Percentiles rank a stretch among this genome's conserved stretches.
Evolutionary conservation across 2,329 filamentous ascomycete genomes (phyloP).

Genomic region (Ophiostoma ulmi): DNA sequence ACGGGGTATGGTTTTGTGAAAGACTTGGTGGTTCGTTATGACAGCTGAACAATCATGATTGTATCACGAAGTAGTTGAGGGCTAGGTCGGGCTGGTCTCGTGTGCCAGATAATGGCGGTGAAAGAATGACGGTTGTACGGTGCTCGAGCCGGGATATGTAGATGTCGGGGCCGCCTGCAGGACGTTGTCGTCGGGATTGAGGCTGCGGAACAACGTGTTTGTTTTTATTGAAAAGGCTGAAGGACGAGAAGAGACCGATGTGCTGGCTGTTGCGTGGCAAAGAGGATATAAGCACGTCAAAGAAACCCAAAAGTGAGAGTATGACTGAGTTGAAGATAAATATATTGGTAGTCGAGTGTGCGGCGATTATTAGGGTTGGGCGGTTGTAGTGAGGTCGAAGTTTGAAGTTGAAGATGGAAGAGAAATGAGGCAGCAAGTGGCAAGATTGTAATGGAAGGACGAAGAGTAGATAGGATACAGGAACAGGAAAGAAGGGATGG

Average conservation of each 20-base stretch:
- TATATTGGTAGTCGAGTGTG: neutral
- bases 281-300: neutral
- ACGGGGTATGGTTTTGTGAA: conserved; percentile 12
- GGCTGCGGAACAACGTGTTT: neutral
- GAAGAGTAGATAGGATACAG: conserved; percentile 8
- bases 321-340: neutral
- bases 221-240: neutral
- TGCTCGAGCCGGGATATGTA: neutral
- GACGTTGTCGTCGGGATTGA: neutral
- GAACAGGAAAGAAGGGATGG: conserved; percentile 12
- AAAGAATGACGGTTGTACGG: neutral
- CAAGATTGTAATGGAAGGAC: neutral
- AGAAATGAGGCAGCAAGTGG: neutral
- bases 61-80: neutral
- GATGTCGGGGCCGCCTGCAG: neutral
- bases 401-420: neutral
- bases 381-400: neutral
- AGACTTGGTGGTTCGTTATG: conserved; percentile 9
- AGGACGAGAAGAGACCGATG: neutral
- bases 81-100: neutral
- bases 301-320: neutral
- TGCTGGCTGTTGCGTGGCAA: neutral
- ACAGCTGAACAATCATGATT: conserved; percentile 20
- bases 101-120: neutral
- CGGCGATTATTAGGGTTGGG: neutral